A percentile compares a stretch with the other conserved stretches of the same genome.
These are phyloP conservation scores for Cutaneotrichosporon cavernicola DNA, from an alignment of 1,284 basidiomycete species.

Conservation along the genomic window DNA sequence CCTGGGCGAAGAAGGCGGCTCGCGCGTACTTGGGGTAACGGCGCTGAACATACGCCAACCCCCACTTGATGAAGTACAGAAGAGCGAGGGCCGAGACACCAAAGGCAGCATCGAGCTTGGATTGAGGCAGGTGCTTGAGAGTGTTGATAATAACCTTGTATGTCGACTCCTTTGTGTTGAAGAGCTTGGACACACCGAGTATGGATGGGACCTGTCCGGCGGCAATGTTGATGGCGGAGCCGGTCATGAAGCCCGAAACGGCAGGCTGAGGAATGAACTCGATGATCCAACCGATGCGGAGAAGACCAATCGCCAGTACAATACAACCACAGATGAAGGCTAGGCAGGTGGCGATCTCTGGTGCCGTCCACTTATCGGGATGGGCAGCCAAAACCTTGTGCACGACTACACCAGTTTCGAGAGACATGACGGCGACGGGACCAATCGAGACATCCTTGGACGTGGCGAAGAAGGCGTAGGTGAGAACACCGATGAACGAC, in stretches of 20 bases:
- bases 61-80: constrained; percentile 72
- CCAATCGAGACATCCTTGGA: constrained; percentile 95
- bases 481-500: constrained; percentile 75
- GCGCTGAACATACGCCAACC: constrained; percentile 61
- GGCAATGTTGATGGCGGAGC: constrained; percentile 83
- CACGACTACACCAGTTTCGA: constrained; percentile 78
- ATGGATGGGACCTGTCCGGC: constrained; percentile 80
- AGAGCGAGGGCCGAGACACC: constrained; percentile 65
- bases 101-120: constrained; percentile 82
- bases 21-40: constrained; percentile 71
- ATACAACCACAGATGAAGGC: constrained; percentile 90
- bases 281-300: constrained; percentile 90
- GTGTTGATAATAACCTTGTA: constrained; percentile 93
- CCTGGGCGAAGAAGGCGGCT: constrained; percentile 81
- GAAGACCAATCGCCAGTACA: constrained; percentile 85
- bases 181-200: constrained; percentile 73
- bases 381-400: constrained; percentile 59
- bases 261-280: constrained; percentile 82
- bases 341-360: constrained; percentile 79
- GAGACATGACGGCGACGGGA: constrained; percentile 95
- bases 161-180: constrained; percentile 76
- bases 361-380: constrained; percentile 59
- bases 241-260: constrained; percentile 79
- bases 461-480: constrained; percentile 61
- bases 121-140: constrained; percentile 68